A percentile compares a stretch with the other conserved stretches of the same genome.
Conservation (phyloP, 2,329 filamentous ascomycete genomes). For the Fusarium nisikadoi region DNA sequence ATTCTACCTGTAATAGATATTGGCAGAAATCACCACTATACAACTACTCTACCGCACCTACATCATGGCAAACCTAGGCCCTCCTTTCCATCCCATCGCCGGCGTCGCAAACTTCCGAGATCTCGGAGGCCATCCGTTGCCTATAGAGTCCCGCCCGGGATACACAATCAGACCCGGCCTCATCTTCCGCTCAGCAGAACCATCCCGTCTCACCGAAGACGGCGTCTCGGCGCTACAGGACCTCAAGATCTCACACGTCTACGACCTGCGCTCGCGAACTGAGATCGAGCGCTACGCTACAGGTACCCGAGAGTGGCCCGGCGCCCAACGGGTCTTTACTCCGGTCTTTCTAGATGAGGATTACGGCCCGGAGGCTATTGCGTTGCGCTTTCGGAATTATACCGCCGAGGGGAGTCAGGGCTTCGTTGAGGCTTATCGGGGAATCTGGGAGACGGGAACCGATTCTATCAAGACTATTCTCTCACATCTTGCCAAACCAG, state of each 20-base stretch:
- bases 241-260: constrained; percentile 72
- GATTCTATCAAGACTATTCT: constrained; percentile 64
- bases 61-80: constrained; percentile 43
- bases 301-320: constrained; percentile 51
- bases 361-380: constrained; percentile 71
- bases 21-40: not conserved
- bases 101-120: constrained; percentile 77
- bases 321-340: constrained; percentile 62
- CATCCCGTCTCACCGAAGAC: constrained; percentile 64
- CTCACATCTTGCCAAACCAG: constrained; percentile 60
- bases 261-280: constrained; percentile 72
- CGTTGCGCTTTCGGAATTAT: constrained; percentile 69
- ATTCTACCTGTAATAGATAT: not conserved
- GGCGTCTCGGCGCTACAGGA: constrained; percentile 63
- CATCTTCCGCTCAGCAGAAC: constrained; percentile 77
- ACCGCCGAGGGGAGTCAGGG: constrained; percentile 64
- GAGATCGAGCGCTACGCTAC: constrained; percentile 64
- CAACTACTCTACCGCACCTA: not conserved
- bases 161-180: constrained; percentile 66
- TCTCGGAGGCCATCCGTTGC: constrained; percentile 67
- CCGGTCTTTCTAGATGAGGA: constrained; percentile 73
- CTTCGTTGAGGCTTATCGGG: constrained; percentile 71
- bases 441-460: constrained; percentile 67
- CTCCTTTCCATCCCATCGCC: constrained; percentile 62
- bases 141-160: constrained; percentile 59